Base-by-base conservation (phyloP, 139 green algal genomes). In the Chlamydomonas sphaeroides region DNA sequence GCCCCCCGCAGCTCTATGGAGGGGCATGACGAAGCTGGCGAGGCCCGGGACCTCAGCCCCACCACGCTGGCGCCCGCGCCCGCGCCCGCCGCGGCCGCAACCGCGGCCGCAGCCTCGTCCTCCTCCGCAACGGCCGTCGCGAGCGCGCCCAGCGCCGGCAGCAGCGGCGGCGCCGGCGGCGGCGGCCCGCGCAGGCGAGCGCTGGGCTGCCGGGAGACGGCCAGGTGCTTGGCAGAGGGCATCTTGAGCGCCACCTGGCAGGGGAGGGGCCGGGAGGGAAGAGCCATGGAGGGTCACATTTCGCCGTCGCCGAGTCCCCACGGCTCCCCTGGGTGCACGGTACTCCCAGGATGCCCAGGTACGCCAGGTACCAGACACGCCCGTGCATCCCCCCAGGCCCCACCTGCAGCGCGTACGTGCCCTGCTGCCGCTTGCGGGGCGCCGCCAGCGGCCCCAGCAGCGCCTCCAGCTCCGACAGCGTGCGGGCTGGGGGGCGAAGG, bases 401-500 rank as follows among this genome's bases (percentile, higher is more conserved):
- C 17, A 79, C 71, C 71, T 79, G 53, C 71, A 68, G 56, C 3
- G 51, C 71, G 53, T 79, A 79, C 5, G 36, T 79, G 56, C 67
- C 42, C 14, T 51, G 33, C 2, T 33, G 51, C 33, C 23, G 8
- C 53, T 67, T 51, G 23, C 71, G 49, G 25, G 33, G 71, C 1
- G 71, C 71, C 20, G 71, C 71, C 71, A 79, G 49, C 15, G 71
- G 71, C 33, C 10, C 5, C 71, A 79, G 25, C 32, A 79, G 32
- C 20, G 71, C 51, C 71, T 67, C 71, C 51, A 79, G 18, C 5
- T 51, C 51, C 53, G 57, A 32, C 71, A 79, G 53, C 6, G 71
- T 56, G 48, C 63, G 71, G 33, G 71, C 72, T 68, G 63, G 30
- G 59, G 59, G 30, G 28, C 28, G 51, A 4, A 4, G 20, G 15